These are phyloP conservation scores for Fusarium albosuccineum DNA, from an alignment of 2,329 filamentous ascomycete genomes.

Conservation along the genomic window DNA sequence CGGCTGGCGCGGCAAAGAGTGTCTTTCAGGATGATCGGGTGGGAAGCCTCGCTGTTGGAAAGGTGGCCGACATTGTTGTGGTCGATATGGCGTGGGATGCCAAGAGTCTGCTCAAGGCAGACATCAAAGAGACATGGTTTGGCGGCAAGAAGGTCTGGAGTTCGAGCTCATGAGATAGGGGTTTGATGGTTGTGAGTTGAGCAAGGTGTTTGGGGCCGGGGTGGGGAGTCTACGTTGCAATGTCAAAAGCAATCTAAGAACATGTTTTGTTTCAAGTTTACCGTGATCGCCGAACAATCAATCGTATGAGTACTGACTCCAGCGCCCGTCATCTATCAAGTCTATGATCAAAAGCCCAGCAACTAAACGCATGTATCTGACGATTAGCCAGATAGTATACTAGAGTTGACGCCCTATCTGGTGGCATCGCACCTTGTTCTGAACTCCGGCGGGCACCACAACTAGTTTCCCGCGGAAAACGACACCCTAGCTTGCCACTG, in stretches of 20 bases:
- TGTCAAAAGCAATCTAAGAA: neutral
- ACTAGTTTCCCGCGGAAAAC: slow-evolving; percentile 36
- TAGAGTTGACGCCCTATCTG: slow-evolving; percentile 34
- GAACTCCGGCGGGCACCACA: slow-evolving; percentile 16
- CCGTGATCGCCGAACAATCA: too few species aligned
- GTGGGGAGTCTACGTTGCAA: neutral
- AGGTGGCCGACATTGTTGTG: slow-evolving; percentile 66
- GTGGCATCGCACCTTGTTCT: slow-evolving; percentile 31
- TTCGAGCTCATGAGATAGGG: neutral
- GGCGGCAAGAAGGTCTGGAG: slow-evolving; percentile 58
- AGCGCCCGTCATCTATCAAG: too few species aligned
- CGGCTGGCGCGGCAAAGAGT: slow-evolving; percentile 65
- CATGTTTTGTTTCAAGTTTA: too few species aligned
- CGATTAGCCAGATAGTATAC: neutral
- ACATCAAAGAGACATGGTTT: slow-evolving; percentile 66
- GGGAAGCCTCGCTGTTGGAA: slow-evolving; percentile 64
- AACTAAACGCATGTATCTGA: too few species aligned
- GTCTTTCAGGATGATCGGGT: slow-evolving; percentile 63
- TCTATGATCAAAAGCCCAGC: too few species aligned
- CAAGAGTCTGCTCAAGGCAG: slow-evolving; percentile 59
- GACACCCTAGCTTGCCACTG: slow-evolving; percentile 2
- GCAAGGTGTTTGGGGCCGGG: slow-evolving; percentile 20
- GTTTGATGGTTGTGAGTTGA: neutral
- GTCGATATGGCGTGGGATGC: slow-evolving; percentile 63
- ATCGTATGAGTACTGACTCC: too few species aligned